These are phyloP conservation scores for Debaryomyces hansenii DNA, from an alignment of 805 yeast genomes.

Conservation along the genomic window DNA sequence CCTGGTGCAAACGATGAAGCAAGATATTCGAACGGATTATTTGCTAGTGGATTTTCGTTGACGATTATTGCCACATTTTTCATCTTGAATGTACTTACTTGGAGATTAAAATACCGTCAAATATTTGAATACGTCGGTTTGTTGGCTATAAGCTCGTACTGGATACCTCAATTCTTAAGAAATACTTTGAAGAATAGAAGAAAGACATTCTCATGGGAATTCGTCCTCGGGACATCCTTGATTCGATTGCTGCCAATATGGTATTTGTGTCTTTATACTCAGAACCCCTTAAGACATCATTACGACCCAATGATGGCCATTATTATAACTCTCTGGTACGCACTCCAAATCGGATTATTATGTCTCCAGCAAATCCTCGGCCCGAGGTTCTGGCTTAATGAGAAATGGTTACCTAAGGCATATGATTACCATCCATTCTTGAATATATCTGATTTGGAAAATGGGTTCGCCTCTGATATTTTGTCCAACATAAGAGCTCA, in stretches of 20 bases:
- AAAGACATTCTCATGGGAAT: slow-evolving; percentile 68
- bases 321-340: slow-evolving; percentile 53
- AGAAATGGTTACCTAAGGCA: slow-evolving; percentile 70
- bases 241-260: slow-evolving; percentile 63
- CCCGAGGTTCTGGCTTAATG: slow-evolving; percentile 81
- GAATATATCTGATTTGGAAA: slow-evolving; percentile 58
- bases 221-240: slow-evolving; percentile 65
- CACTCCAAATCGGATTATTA: slow-evolving; percentile 57
- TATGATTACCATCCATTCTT: slow-evolving; percentile 80
- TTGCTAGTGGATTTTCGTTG: slow-evolving; percentile 25
- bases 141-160: slow-evolving; percentile 61
- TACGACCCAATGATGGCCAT: slow-evolving; percentile 52
- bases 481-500: slow-evolving; percentile 32
- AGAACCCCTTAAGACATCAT: slow-evolving; percentile 73
- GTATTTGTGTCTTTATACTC: slow-evolving; percentile 53
- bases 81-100: slow-evolving; percentile 53
- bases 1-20: slow-evolving; percentile 16
- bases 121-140: slow-evolving; percentile 58
- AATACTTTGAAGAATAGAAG: slow-evolving; percentile 70
- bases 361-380: slow-evolving; percentile 69
- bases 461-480: slow-evolving; percentile 57
- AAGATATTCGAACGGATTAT: slow-evolving; percentile 22
- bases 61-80: slow-evolving; percentile 47
- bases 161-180: slow-evolving; percentile 88
- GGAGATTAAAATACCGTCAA: slow-evolving; percentile 60